Evolutionary conservation across 495 filamentous ascomycete species (phyloP), one percentile per base, ranked within the genome.

Genomic region (Podospora didyma): DNA sequence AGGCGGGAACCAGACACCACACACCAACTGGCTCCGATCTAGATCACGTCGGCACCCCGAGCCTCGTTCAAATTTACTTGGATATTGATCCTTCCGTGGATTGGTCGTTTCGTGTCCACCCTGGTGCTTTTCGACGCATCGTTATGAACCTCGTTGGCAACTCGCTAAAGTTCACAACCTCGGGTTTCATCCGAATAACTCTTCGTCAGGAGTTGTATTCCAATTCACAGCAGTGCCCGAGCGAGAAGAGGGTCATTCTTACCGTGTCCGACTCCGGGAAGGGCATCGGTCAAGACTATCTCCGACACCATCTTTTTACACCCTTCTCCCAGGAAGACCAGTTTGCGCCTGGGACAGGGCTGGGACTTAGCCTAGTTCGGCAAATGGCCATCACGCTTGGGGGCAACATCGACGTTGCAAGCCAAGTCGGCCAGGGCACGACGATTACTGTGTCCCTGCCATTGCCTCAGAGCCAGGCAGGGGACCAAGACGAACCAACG

Each of bases 111-210:
- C 74, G 74, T 4, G 83, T 84, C 0, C 86, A 92, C 41, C 86
- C 87, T 0, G 88, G 88, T 4, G 89, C 88, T 2, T 69, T 90
- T 39, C 79, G 86, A 17, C 82, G 89, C 1, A 81, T 91, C 48
- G 79, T 93, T 31, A 88, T 91, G 86, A 92, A 94, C 58, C 59
- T 94, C 1, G 85, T 90, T 51, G 88, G 89, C 11, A 94, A 94
- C 70, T 83, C 89, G 0, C 79, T 92, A 64, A 94, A 94, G 59
- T 92, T 89, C 61, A 90, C 85, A 7, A 78, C 78, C 6, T 69
- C 72, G 1, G 89, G 89, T 3, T 84, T 75, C 50, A 86, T 94
- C 39, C 75, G 75, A 2, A 66, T 94, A 17, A 79, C 69, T 1
- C 64, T 90, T n/a, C 76, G 74, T 31, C 75, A 81, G 19, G 65